Conservation (phyloP, 495 filamentous ascomycete genomes). For the Tirmania nivea region DNA sequence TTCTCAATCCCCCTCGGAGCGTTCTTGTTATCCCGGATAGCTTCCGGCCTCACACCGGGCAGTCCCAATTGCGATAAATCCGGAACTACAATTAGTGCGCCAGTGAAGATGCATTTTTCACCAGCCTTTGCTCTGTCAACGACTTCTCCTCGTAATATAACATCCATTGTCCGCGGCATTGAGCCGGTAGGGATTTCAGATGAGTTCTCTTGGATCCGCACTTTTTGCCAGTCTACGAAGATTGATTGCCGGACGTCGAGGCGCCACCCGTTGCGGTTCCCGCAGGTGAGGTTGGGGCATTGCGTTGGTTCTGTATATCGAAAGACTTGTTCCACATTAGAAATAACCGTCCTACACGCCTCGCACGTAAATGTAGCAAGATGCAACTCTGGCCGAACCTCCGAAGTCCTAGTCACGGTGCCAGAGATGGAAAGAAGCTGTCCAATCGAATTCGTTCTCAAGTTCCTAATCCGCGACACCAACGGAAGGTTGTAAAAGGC, state of each 20-base stretch:
- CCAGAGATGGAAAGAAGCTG: conserved; percentile 85
- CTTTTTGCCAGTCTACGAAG: conserved; percentile 98
- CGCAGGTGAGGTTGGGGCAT: conserved; percentile 80
- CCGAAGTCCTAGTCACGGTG: conserved; percentile 87
- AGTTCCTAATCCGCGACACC: conserved; percentile 71
- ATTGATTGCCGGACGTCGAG: conserved; percentile 92
- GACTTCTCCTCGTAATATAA: conserved; percentile 94
- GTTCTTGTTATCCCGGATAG: conserved; percentile 60
- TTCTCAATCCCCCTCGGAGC: conserved; percentile 40
- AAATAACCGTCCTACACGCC: conserved; percentile 52
- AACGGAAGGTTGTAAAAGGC: conserved; percentile 94
- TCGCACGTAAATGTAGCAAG: conserved; percentile 87
- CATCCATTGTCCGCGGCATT: conserved; percentile 95
- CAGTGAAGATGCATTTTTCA: conserved; percentile 94
- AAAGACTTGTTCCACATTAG: conserved; percentile 93
- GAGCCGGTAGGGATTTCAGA: conserved; percentile 95
- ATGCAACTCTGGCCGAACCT: conserved; percentile 83
- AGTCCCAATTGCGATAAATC: conserved; percentile 90
- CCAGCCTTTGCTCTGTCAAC: conserved; percentile 93
- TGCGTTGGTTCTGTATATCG: conserved; percentile 90
- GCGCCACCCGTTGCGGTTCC: conserved; percentile 75
- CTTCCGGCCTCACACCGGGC: conserved; percentile 63
- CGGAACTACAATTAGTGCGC: conserved; percentile 85
- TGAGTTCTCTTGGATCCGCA: conserved; percentile 90
- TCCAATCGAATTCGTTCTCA: conserved; percentile 80